Evolutionary conservation across 805 yeast species (phyloP).

Genomic region (Ogataea trehaloabstinens): DNA sequence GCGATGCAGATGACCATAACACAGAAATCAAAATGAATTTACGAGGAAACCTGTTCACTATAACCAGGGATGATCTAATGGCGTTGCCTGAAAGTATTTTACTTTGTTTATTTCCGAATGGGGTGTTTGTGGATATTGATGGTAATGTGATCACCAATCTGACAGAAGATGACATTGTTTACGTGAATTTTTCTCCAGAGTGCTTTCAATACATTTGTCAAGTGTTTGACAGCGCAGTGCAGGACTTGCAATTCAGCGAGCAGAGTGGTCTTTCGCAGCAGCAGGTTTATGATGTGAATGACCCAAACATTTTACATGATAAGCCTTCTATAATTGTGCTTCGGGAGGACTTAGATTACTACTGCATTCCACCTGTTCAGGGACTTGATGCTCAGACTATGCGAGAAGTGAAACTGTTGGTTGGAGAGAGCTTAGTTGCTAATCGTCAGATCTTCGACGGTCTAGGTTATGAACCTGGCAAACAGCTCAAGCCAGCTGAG

Average conservation of each 20-base stretch:
- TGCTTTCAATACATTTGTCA: slow-evolving; percentile 83
- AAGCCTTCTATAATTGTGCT: slow-evolving; percentile 90
- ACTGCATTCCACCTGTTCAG: slow-evolving; percentile 74
- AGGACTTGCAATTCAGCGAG: slow-evolving; percentile 48
- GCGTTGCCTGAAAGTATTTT: slow-evolving; percentile 87
- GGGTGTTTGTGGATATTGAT: slow-evolving; percentile 74
- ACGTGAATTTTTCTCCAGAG: slow-evolving; percentile 80
- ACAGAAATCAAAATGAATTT: slow-evolving; percentile 75
- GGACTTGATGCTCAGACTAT: slow-evolving; percentile 59
- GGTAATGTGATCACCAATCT: slow-evolving; percentile 78
- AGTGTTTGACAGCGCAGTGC: slow-evolving; percentile 67
- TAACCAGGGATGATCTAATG: slow-evolving; percentile 87
- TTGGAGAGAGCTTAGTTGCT: slow-evolving; percentile 61
- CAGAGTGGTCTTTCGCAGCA: slow-evolving; percentile 22
- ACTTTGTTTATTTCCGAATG: slow-evolving; percentile 85
- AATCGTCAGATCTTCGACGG: slow-evolving; percentile 75
- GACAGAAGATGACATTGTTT: slow-evolving; percentile 77
- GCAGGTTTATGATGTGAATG: slow-evolving; percentile 34
- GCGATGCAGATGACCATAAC: slow-evolving; percentile 46
- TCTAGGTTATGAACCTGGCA: slow-evolving; percentile 57
- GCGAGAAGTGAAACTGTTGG: slow-evolving; percentile 65
- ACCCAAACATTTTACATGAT: slow-evolving; percentile 64
- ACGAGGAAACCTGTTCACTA: slow-evolving; percentile 69
- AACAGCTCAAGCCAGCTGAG: slow-evolving; percentile 81
- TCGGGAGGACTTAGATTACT: slow-evolving; percentile 91